A percentile compares a stretch with the other conserved stretches of the same genome.
Evolutionary conservation across 306 rosid species (phyloP).

Genomic region (Citrullus amarus): DNA sequence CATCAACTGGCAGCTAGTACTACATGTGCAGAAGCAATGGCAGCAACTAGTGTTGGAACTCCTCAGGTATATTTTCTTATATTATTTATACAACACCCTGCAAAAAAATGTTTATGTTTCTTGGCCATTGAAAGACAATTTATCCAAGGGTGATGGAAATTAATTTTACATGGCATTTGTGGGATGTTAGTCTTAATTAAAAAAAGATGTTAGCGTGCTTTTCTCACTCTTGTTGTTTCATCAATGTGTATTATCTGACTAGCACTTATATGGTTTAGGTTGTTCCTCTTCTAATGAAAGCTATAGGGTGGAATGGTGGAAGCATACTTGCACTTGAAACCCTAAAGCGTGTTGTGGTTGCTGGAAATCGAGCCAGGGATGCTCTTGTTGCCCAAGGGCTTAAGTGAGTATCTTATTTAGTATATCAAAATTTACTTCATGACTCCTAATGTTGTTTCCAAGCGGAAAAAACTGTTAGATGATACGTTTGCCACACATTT

Average conservation of each 20-base stretch:
- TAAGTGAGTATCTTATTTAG: constrained; percentile 49
- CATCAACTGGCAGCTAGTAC: constrained; percentile 99
- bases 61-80: constrained; percentile 62
- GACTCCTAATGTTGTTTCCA: background rate
- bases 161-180: background rate
- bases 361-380: constrained; percentile 99
- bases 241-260: constrained; percentile 1
- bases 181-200: background rate
- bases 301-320: constrained; percentile 99
- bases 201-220: background rate
- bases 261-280: constrained; percentile 41
- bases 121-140: background rate
- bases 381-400: constrained; percentile 99
- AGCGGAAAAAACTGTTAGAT: background rate
- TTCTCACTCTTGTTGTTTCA: background rate
- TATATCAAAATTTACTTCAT: background rate
- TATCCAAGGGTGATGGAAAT: background rate
- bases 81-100: background rate
- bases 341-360: constrained; percentile 95
- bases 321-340: constrained; percentile 98
- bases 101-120: background rate
- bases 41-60: constrained; percentile 94
- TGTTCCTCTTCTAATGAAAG: constrained; percentile 95
- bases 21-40: constrained; percentile 98
- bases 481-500: background rate